Evolutionary conservation across 345 rosid genomes (phyloP).

Genomic region (Carallia brachiata): DNA sequence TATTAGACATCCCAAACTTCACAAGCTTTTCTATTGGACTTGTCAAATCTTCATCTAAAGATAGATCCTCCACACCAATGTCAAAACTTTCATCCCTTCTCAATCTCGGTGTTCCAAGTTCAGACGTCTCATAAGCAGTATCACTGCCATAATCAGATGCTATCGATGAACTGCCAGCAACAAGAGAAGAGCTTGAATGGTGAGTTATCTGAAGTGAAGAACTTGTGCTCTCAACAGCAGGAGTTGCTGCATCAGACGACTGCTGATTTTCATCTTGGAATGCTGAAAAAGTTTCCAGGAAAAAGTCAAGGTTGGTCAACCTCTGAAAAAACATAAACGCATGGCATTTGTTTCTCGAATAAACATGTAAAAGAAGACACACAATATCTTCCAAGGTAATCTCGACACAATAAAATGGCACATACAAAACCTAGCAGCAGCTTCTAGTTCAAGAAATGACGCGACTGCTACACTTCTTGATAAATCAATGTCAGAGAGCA

Average conservation of each 20-base stretch:
- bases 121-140: constrained; percentile 90
- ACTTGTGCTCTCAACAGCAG: constrained; percentile 40
- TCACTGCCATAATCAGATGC: constrained; percentile 95
- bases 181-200: constrained; percentile 48
- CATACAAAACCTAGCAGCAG: constrained; percentile 97
- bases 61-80: constrained; percentile 60
- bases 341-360: not conserved
- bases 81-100: constrained; percentile 69
- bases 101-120: constrained; percentile 74
- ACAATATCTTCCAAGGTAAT: constrained; percentile 17
- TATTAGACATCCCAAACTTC: constrained; percentile 83
- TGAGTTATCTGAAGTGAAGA: constrained; percentile 45
- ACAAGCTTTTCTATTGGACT: constrained; percentile 85
- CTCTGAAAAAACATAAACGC: not conserved
- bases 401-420: constrained; percentile 29
- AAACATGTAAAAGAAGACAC: not conserved
- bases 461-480: constrained; percentile 88
- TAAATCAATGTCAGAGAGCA: constrained; percentile 88
- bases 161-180: constrained; percentile 66
- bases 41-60: constrained; percentile 72
- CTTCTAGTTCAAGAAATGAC: constrained; percentile 97
- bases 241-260: constrained; percentile 42
- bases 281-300: constrained; percentile 50
- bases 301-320: constrained; percentile 7
- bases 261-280: constrained; percentile 72